Base-by-base conservation (phyloP, 73 alveolate species). In the Tetrahymena borealis region DNA sequence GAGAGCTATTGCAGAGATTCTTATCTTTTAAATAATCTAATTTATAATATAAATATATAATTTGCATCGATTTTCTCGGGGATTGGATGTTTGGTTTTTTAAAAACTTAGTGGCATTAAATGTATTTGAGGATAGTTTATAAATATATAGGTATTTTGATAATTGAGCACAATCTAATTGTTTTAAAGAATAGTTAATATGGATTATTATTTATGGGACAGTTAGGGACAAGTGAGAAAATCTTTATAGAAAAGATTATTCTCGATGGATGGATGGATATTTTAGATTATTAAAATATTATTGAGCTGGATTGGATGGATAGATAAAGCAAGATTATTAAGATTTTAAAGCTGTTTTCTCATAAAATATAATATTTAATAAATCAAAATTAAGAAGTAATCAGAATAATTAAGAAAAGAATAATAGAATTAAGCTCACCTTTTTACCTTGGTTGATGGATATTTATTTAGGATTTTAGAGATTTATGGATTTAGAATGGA, bases 1-100 rank as follows among this genome's bases (percentile, higher is more conserved):
- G 85, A 60, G 85, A 60, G 85, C 85, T 60, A 24, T 60, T 60
- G 85, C 85, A 60, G 85, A 60, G 85, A 60, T 60, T 60, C 38
- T 60, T 39, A 39, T n/a, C n/a, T n/a, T n/a, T 60, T 60, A 60
- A 60, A 60, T 24, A 60, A 24, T n/a, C 5, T n/a, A 24, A 24
- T 60, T 15, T 60, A 24, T 39, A 39, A 9, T 60, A 15, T 24
- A 60, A 24, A 60, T 60, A 60, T 40, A 8, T 18, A 60, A n/a
- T 15, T 60, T 18, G n/a, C n/a, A 60, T 20, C 85, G 85, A 60
- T 60, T 60, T 60, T 60, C 85, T n/a, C 85, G 85, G 85, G 85
- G 37, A 60, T 60, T 32, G 37, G 85, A 20, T 60, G 9, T 13
- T 39, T 2, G n/a, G n/a, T 60, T 10, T 24, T 60, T 60, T 60